phyloP scores from a whole-genome alignment of 225 moss, liverwort and hornwort genomes.

The Lunularia cruciata region DNA sequence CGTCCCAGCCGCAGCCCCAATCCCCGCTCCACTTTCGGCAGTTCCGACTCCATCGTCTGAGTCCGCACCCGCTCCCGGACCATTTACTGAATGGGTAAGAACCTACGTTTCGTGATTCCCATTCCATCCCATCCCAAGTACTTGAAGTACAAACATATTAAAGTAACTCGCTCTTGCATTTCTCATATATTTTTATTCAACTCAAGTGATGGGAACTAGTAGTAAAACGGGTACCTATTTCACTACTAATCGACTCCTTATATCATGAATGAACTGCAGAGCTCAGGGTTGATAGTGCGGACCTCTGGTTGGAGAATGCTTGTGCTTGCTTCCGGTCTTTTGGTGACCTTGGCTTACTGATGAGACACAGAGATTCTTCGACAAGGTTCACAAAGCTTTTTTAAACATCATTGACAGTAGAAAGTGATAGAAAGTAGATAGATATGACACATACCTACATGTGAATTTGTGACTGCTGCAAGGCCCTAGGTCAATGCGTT shows the following conservation, averaged over 20 bases:
- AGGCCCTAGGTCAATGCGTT: no score
- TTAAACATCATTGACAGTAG: no score
- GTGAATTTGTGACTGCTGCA: no score
- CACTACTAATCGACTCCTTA: no score
- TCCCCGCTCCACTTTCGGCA: not conserved
- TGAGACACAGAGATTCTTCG: not conserved
- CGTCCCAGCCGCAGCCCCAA: not conserved
- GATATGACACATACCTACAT: no score
- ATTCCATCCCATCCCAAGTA: no score
- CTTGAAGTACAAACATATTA: not conserved
- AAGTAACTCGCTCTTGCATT: not conserved
- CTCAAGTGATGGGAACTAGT: not conserved
- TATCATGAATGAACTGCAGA: not conserved
- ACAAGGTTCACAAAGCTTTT: no score
- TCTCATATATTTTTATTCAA: not conserved
- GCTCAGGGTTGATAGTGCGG: not conserved
- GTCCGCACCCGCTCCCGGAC: slow-evolving; percentile 1
- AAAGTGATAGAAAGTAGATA: no score
- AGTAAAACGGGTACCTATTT: no score
- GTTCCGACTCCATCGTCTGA: not conserved
- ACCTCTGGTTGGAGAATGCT: not conserved
- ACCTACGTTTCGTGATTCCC: not conserved
- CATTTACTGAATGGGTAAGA: not conserved
- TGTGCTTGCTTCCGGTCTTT: not conserved
- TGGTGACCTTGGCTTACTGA: not conserved